These are phyloP conservation scores for Clavispora santaluciae DNA, from an alignment of 805 yeast species.

Conservation along the genomic window DNA sequence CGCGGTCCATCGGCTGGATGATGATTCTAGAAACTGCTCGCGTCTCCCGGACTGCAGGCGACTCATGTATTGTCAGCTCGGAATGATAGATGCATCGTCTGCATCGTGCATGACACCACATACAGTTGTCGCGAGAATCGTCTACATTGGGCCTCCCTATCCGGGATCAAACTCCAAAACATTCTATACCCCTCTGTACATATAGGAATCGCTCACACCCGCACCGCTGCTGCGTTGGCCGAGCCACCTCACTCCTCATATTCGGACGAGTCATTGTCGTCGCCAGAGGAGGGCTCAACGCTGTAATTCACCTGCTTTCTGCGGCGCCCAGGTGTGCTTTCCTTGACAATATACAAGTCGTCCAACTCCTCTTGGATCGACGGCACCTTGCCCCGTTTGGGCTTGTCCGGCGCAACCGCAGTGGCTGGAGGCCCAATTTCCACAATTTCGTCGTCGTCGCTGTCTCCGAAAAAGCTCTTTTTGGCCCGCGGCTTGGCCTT, in stretches of 20 bases:
- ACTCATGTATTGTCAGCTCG: not conserved
- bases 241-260: constrained; percentile 1
- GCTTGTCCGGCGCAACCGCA: not conserved
- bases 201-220: too few species aligned
- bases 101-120: not conserved
- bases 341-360: constrained; percentile 9
- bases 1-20: too few species aligned
- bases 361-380: constrained; percentile 14
- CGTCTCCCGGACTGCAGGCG: too few species aligned
- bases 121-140: not conserved
- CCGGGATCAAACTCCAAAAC: too few species aligned
- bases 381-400: constrained; percentile 1
- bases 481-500: constrained; percentile 3
- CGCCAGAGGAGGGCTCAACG: constrained; percentile 9
- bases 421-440: constrained; percentile 11
- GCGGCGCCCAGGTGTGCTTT: constrained; percentile 8
- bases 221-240: too few species aligned
- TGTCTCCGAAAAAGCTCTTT: constrained; percentile 4
- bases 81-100: not conserved
- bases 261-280: constrained; percentile 2
- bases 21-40: not conserved
- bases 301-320: constrained; percentile 11
- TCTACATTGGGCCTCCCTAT: too few species aligned
- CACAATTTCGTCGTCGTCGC: constrained; percentile 20
- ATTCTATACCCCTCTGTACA: not conserved